phyloP scores from a whole-genome alignment of 768 basidiomycete species.

The Galerina sulciceps region DNA sequence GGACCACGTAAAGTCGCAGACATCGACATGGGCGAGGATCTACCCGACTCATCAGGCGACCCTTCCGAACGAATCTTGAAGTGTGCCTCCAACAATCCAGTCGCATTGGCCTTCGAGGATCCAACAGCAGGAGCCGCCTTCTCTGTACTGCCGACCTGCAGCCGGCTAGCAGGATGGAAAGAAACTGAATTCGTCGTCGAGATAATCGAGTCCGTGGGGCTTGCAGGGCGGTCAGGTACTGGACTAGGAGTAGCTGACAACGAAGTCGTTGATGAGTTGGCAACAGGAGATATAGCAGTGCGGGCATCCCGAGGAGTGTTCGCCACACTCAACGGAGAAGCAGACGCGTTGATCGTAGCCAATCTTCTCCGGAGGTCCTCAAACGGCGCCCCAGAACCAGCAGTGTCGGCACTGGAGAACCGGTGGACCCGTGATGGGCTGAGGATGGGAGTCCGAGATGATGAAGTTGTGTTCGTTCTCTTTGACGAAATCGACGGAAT shows the following conservation, averaged over 20 bases:
- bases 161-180: slow-evolving; percentile 57
- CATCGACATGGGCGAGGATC: slow-evolving; percentile 75
- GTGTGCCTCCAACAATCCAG: slow-evolving; percentile 81
- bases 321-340: slow-evolving; percentile 59
- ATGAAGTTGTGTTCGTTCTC: slow-evolving; percentile 35
- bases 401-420: slow-evolving; percentile 51
- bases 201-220: slow-evolving; percentile 83
- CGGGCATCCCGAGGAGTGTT: slow-evolving; percentile 49
- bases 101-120: slow-evolving; percentile 81
- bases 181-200: slow-evolving; percentile 73
- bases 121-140: slow-evolving; percentile 92
- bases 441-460: slow-evolving; percentile 43
- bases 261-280: slow-evolving; percentile 33
- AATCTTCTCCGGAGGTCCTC: slow-evolving; percentile 80
- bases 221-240: slow-evolving; percentile 62
- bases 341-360: slow-evolving; percentile 75
- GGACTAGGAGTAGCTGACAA: slow-evolving; percentile 30
- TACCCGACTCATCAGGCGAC: slow-evolving; percentile 75
- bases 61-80: slow-evolving; percentile 66
- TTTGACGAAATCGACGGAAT: slow-evolving; percentile 40
- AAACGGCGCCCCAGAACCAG: slow-evolving; percentile 58
- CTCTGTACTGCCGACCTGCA: slow-evolving; percentile 74
- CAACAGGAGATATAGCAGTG: slow-evolving; percentile 43
- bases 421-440: slow-evolving; percentile 56
- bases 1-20: slow-evolving; percentile 56